Evolutionary conservation across 2,329 filamentous ascomycete species (phyloP).

Genomic region (Gaeumannomyces tritici): DNA sequence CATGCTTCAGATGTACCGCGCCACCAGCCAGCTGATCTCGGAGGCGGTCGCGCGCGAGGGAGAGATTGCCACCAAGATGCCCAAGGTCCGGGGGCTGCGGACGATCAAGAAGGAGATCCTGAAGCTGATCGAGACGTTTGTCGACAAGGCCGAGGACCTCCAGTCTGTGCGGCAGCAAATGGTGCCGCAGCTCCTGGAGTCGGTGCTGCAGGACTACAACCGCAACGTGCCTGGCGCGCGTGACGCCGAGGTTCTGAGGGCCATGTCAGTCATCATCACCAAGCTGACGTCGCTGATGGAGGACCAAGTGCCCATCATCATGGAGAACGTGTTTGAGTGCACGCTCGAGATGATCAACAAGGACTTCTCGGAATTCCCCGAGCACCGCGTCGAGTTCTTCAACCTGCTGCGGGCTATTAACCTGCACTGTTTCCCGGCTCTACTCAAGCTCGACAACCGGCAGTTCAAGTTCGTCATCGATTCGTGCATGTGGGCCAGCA

Average conservation of each 20-base stretch:
- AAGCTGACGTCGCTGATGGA: slow-evolving; percentile 96
- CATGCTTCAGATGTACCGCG: slow-evolving; percentile 98
- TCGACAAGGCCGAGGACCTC: slow-evolving; percentile 94
- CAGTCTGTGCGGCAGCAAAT: slow-evolving; percentile 90
- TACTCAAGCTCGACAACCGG: slow-evolving; percentile 86
- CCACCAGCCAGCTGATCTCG: slow-evolving; percentile 92
- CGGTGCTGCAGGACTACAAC: slow-evolving; percentile 92
- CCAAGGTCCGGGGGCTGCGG: slow-evolving; percentile 84
- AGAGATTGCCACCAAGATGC: slow-evolving; percentile 93
- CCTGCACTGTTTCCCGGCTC: slow-evolving; percentile 87
- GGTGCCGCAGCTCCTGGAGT: slow-evolving; percentile 90
- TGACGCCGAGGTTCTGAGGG: slow-evolving; percentile 91
- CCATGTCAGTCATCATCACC: slow-evolving; percentile 94
- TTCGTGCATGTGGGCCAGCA: slow-evolving; percentile 99
- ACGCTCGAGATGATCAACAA: slow-evolving; percentile 99
- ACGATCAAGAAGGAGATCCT: slow-evolving; percentile 99
- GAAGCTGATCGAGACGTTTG: slow-evolving; percentile 95
- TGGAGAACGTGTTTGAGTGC: slow-evolving; percentile 98
- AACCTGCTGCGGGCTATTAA: slow-evolving; percentile 94
- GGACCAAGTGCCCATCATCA: slow-evolving; percentile 92
- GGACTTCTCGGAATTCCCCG: slow-evolving; percentile 97
- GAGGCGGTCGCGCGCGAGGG: slow-evolving; percentile 82
- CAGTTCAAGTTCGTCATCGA: slow-evolving; percentile 99
- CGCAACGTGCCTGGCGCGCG: slow-evolving; percentile 92
- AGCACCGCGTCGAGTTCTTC: slow-evolving; percentile 99